Evolutionary conservation across 768 basidiomycete genomes (phyloP).

Genomic region (Cytidiella melzeri): DNA sequence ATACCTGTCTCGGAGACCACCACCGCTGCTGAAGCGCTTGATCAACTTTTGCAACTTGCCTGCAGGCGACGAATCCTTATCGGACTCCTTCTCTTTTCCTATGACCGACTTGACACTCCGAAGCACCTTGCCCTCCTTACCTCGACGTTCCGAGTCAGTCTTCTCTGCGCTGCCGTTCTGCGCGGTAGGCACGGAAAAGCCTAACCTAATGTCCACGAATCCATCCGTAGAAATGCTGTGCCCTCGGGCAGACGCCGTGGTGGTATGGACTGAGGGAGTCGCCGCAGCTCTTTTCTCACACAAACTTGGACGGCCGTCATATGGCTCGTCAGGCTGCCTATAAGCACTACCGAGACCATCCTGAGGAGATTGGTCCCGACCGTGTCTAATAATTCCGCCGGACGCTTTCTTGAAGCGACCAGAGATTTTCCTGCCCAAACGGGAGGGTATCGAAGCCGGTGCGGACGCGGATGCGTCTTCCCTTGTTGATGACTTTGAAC

Average conservation of each 20-base stretch:
- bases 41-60: constrained; percentile 61
- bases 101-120: constrained; percentile 10
- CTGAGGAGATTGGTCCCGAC: not conserved
- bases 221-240: constrained; percentile 10
- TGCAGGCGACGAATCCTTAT: constrained; percentile 21
- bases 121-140: constrained; percentile 8
- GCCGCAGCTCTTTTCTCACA: not conserved
- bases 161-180: constrained; percentile 6
- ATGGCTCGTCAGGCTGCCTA: constrained; percentile 14
- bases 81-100: constrained; percentile 11
- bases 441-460: not conserved
- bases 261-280: not conserved
- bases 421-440: constrained; percentile 33
- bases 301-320: constrained; percentile 11
- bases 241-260: not conserved
- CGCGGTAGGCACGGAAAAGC: constrained; percentile 4
- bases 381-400: constrained; percentile 4
- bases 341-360: not conserved
- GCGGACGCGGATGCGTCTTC: not conserved
- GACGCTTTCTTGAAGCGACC: constrained; percentile 26
- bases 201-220: constrained; percentile 9
- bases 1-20: constrained; percentile 52
- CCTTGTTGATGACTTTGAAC: not conserved
- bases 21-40: constrained; percentile 61
- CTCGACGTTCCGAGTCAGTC: constrained; percentile 2